Conservation (phyloP, 306 rosid genomes). For the Coriaria nepalensis region DNA sequence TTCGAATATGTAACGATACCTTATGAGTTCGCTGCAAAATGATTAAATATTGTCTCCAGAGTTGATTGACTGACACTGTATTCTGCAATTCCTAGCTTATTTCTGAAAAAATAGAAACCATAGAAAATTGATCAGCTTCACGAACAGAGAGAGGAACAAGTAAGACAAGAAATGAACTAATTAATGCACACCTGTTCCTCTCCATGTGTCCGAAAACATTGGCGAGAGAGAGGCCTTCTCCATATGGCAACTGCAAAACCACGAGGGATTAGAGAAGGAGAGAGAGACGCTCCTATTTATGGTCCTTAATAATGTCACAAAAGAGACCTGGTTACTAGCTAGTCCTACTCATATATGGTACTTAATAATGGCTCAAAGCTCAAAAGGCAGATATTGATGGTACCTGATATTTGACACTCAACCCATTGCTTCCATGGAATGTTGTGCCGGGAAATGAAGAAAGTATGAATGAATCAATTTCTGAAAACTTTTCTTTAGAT, state of each 20-base stretch:
- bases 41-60: conserved; percentile 79
- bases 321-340: too few species aligned
- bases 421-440: conserved; percentile 68
- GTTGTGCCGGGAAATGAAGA: conserved; percentile 59
- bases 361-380: too few species aligned
- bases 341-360: too few species aligned
- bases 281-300: too few species aligned
- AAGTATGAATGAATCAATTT: conserved; percentile 67
- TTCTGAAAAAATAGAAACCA: conserved; percentile 30
- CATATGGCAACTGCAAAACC: conserved; percentile 69
- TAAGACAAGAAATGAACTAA: conserved; percentile 6
- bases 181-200: conserved; percentile 41
- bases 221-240: conserved; percentile 60
- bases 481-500: conserved; percentile 63
- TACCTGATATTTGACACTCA: conserved; percentile 91
- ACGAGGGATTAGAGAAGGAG: too few species aligned
- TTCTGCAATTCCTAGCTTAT: conserved; percentile 61
- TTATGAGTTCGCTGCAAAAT: conserved; percentile 74
- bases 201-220: conserved; percentile 87
- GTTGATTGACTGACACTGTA: conserved; percentile 94
- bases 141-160: conserved; percentile 2
- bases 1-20: background rate
- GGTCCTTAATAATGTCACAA: too few species aligned
- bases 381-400: background rate
- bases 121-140: conserved; percentile 5